Base-by-base conservation (phyloP, 2,329 filamentous ascomycete species). In the Simplicillium aogashimaense region DNA sequence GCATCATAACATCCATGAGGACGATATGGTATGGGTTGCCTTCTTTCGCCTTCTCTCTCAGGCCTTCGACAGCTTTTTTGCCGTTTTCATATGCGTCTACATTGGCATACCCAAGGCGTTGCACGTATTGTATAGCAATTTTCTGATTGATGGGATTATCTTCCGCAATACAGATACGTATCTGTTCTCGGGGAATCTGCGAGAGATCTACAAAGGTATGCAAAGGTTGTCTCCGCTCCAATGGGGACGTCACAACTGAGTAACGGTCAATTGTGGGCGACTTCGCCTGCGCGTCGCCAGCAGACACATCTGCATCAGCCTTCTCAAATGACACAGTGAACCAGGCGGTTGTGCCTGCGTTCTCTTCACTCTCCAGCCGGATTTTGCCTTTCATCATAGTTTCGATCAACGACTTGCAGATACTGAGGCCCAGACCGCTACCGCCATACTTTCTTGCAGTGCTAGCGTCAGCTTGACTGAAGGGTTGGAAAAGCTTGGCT, bases 1-100 rank as follows among this genome's bases (percentile, higher is more conserved):
- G 89, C 89, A 95, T 95, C 62, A 95, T 88, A 3, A 94, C 87
- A 57, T 95, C 89, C 89, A 95, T 95, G 35, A 95, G 73, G 32
- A 94, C 82, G 28, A 95, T 74, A 53, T 95, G 88, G 63, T 94
- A 95, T 0, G 88, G 89, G 8, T 69, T 69, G 2, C 81, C 82
- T 46, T 85, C 81, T 35, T 66, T 70, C 3, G 83, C 83, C 46
- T 81, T 83, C 38, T 76, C 67, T 8, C 83, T 79, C n/a, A 95
- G 65, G 0, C 86, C 89, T 52, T 94, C 85, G 12, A 95, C 83
- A 0, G 89, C 88, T 61, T 89, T 86, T 45, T 83, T 73, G 0
- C 90, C 90, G 56, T 97, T 94, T 47, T 87, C 86, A 55, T 88
- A 95, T 1, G 89, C 88, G 57, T 90, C 83, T 38, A 92, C 88